Conservation (phyloP, 371 early-diverging fungal genomes). For the Syncephalastrum monosporum region DNA sequence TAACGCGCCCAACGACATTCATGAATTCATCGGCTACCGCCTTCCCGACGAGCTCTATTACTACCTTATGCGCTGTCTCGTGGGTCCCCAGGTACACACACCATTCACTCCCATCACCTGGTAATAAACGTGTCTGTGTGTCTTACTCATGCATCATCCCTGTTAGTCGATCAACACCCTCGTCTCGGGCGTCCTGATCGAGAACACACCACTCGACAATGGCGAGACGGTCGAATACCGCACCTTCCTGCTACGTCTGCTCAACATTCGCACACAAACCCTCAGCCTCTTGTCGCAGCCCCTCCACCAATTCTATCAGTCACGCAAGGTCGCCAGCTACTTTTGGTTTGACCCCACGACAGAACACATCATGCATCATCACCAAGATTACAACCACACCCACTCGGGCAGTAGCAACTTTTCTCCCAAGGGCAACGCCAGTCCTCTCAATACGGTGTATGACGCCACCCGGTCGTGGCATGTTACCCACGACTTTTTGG, state of each 20-base stretch:
- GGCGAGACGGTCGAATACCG: constrained; percentile 81
- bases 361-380: constrained; percentile 52
- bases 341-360: constrained; percentile 65
- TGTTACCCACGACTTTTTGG: constrained; percentile 31
- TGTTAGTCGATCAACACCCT: constrained; percentile 60
- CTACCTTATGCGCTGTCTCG: constrained; percentile 69
- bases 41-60: constrained; percentile 77
- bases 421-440: constrained; percentile 29
- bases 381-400: constrained; percentile 18
- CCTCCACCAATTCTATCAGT: constrained; percentile 64
- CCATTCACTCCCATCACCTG: too few relatives aligned
- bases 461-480: constrained; percentile 48
- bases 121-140: too few relatives aligned
- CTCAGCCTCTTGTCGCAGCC: constrained; percentile 60
- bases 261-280: constrained; percentile 62
- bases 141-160: background rate
- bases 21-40: constrained; percentile 81
- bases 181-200: constrained; percentile 66
- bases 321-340: constrained; percentile 64
- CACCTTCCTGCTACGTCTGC: constrained; percentile 57
- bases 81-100: constrained; percentile 58
- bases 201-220: constrained; percentile 76
- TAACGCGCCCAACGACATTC: constrained; percentile 74
- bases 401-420: constrained; percentile 12
- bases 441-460: constrained; percentile 46